Conservation (phyloP, 129 eudicot species). For the Sambucus nigra region DNA sequence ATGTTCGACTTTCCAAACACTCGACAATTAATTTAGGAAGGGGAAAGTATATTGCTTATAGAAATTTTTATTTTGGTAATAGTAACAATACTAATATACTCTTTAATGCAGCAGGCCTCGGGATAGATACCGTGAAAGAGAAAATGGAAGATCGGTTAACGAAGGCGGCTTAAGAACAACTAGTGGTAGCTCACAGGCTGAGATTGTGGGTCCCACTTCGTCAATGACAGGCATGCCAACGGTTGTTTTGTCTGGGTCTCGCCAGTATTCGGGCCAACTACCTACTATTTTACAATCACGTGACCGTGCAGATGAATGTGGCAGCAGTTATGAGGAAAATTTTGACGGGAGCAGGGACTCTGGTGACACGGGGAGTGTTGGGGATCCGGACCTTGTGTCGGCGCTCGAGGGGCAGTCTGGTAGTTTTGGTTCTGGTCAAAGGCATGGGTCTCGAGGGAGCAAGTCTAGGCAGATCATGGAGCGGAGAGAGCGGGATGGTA, state of each 20-base stretch:
- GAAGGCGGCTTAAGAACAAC: conserved; percentile 59
- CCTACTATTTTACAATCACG: conserved; percentile 76
- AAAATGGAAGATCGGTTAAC: conserved; percentile 47
- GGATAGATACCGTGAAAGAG: conserved; percentile 90
- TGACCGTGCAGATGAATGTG: conserved; percentile 75
- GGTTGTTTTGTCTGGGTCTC: conserved; percentile 47
- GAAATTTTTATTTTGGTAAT: too few species aligned
- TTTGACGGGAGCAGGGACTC: conserved; percentile 84
- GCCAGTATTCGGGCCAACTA: conserved; percentile 58
- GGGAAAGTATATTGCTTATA: too few species aligned
- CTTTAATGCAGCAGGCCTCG: conserved; percentile 46
- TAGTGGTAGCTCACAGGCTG: conserved; percentile 36
- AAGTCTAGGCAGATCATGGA: conserved; percentile 80
- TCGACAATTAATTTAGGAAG: too few species aligned
- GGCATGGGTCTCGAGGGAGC: conserved; percentile 65
- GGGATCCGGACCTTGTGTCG: conserved; percentile 64
- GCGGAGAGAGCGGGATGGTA: conserved; percentile 81
- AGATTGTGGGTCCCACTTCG: conserved; percentile 27
- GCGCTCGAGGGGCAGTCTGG: conserved; percentile 65
- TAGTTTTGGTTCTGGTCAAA: conserved; percentile 46
- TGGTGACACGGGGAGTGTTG: conserved; percentile 88
- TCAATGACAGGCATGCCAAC: conserved; percentile 31
- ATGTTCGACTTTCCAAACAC: too few species aligned
- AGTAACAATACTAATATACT: too few species aligned
- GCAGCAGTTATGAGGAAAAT: conserved; percentile 80